Evolutionary conservation across 2,329 filamentous ascomycete species (phyloP), one percentile per base, ranked within the genome.

Genomic region (Phialophora macrospora): DNA sequence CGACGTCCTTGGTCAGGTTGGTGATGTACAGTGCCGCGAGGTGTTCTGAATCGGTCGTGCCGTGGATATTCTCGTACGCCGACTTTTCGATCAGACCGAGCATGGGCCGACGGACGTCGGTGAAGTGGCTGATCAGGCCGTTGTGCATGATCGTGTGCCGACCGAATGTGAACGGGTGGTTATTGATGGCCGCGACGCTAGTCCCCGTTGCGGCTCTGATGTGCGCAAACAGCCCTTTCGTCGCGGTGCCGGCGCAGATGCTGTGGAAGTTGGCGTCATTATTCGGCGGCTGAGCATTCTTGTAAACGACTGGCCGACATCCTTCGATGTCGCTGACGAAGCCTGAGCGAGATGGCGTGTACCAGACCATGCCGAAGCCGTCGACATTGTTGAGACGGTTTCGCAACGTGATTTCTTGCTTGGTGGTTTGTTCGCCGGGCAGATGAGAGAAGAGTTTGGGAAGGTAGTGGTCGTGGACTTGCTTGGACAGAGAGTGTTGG

Each of bases 141-240:
- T 85, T 85, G 75, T 86, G 84, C 84, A 86, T 85, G 72, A 85
- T 82, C 8, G 78, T 77, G 67, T 85, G 82, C 44, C 83, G 76
- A 14, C 84, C 83, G 60, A 85, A 85, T 32, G 81, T 77, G 72
- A 85, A 86, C 4, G 84, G 84, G 66, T 86, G 83, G 52, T 81
- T 83, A 73, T 85, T 86, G 22, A 83, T 80, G 17, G 78, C 77
- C 1, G 81, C 79, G 28, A 84, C 81, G 1, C 80, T 76, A 5
- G 78, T 81, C 0, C 80, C 81, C 6, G 79, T 82, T 3, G 79
- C 80, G 9, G 83, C 83, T 8, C 84, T 79, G 64, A 85, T 84
- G 70, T 86, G 84, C 0, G 82, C 83, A 52, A 85, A 81, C 28
- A 81, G 76, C n/a, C 80, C 81, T 22, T 78, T 76, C 0, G 80